A percentile compares a stretch with the other conserved stretches of the same genome.
Evolutionary conservation across 2,329 filamentous ascomycete species (phyloP).

Genomic region (Penicillium sp.): DNA sequence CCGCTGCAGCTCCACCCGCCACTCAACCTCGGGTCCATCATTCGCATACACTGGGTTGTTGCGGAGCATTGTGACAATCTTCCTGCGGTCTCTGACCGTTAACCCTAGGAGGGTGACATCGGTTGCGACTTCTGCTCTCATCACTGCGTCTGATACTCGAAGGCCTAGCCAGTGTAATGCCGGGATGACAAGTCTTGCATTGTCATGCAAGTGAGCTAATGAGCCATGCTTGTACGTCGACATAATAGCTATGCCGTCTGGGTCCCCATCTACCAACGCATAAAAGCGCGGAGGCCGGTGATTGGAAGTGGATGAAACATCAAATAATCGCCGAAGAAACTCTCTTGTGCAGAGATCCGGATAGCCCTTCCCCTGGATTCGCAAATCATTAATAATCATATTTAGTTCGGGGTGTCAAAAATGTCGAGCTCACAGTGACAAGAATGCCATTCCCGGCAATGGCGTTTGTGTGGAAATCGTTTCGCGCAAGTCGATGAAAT

Average conservation of each 20-base stretch:
- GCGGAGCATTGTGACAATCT: slow-evolving; percentile 54
- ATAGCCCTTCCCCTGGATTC: slow-evolving; percentile 59
- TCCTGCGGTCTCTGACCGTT: slow-evolving; percentile 54
- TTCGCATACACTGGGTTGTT: slow-evolving; percentile 44
- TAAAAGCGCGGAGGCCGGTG: slow-evolving; percentile 45
- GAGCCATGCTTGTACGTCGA: slow-evolving; percentile 64
- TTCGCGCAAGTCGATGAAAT: slow-evolving; percentile 56
- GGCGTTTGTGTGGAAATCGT: slow-evolving; percentile 44
- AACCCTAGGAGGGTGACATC: slow-evolving; percentile 45
- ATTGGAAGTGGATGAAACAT: slow-evolving; percentile 24
- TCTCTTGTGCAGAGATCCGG: slow-evolving; percentile 58
- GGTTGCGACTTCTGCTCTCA: slow-evolving; percentile 24
- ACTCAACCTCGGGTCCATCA: slow-evolving; percentile 44
- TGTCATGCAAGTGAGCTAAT: slow-evolving; percentile 54
- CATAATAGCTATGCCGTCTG: slow-evolving; percentile 61
- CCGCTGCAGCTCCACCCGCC: slow-evolving; percentile 54
- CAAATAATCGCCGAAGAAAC: slow-evolving; percentile 50
- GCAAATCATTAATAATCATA: not conserved
- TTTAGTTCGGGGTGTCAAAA: not conserved
- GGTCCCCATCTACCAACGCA: slow-evolving; percentile 59
- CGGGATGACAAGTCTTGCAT: slow-evolving; percentile 46
- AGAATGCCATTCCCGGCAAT: slow-evolving; percentile 51
- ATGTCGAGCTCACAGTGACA: slow-evolving; percentile 50
- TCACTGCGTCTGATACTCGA: slow-evolving; percentile 39
- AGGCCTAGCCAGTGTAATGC: slow-evolving; percentile 59